Base-by-base conservation (phyloP, 257 asterid species). In the Leptodermis oblonga region DNA sequence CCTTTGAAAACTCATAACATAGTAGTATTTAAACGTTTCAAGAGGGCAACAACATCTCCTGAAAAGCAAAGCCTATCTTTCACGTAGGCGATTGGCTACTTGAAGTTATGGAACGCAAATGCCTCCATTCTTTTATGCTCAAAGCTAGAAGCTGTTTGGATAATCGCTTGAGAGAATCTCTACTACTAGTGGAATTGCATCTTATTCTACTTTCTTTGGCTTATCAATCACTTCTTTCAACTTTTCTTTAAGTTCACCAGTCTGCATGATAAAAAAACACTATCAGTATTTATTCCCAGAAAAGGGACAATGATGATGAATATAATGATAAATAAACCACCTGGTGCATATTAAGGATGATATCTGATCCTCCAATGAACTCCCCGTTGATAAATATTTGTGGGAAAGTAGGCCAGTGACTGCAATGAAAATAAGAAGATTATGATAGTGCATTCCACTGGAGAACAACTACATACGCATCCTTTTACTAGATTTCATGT, bases 381-480 rank as follows among this genome's bases (percentile, higher is more conserved):
- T 90, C 97, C 37, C 96, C 96, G 0, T 86, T 81, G 90, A 93
- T 87, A 79, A 93, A 93, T 83, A 93, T 87, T 68, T 93, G 97
- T 37, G 97, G 99, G 79, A 93, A 93, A 55, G 99, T 93, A 20
- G 99, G 99, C 97, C 99, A 93, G 82, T 85, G 88, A 88, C 99
- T 93, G 85, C 84, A 79, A 73, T 15, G 20, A 33, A 23, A 18
- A 28, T n/a, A 46, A 72, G 7, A 72, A 42, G 0, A 62, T 15
- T 18, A 23, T 22, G 17, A 46, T 30, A 4, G 22, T 18, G 49
- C 4, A 63, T 18, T n/a, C 58, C 63, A 30, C 28, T 55, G 1
- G 31, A 31, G 31, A 59, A 30, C 39, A 58, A 2, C 11, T 1
- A 42, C 11, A 42, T 42, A 12, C 48, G 11, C 48, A 42, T 42